Percentiles rank a stretch among this genome's conserved stretches.
phyloP scores from a whole-genome alignment of 2,329 filamentous ascomycete genomes.

The Parascedosporium putredinis region DNA sequence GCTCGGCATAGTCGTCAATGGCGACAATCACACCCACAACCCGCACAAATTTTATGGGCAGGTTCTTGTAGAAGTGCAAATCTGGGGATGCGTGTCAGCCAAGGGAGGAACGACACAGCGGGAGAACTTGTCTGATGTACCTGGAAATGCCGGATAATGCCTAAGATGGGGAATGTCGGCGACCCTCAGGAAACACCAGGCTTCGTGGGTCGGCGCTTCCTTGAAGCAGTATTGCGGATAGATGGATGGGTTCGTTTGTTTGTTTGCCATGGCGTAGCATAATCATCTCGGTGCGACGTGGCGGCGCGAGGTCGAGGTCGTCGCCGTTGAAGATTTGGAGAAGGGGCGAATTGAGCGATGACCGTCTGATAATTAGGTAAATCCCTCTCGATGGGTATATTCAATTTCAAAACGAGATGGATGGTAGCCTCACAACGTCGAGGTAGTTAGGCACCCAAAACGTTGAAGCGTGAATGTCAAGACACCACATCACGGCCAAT shows the following conservation, averaged over 20 bases:
- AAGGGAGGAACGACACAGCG: too few species aligned
- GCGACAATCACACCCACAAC: constrained; percentile 61
- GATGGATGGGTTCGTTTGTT: constrained; percentile 20
- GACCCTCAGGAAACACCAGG: constrained; percentile 47
- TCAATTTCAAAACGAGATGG: too few species aligned
- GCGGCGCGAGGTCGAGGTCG: too few species aligned
- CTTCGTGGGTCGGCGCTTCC: constrained; percentile 48
- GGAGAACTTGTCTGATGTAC: too few species aligned
- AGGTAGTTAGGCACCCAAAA: neutral
- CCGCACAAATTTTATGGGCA: constrained; percentile 67
- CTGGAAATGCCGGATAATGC: constrained; percentile 40
- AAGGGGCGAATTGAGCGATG: too few species aligned
- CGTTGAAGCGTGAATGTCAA: neutral
- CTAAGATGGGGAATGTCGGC: constrained; percentile 38
- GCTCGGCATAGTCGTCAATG: constrained; percentile 37
- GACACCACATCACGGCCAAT: neutral
- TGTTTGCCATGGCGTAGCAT: constrained; percentile 33
- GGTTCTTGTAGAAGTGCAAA: constrained; percentile 59
- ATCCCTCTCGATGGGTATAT: too few species aligned
- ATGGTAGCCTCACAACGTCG: too few species aligned
- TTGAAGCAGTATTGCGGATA: constrained; percentile 56
- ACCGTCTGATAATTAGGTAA: too few species aligned
- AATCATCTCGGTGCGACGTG: too few species aligned
- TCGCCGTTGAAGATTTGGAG: too few species aligned
- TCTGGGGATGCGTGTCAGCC: constrained; percentile 23